Conservation (phyloP, 2,329 filamentous ascomycete genomes). For the Diaporthe ilicicola region DNA sequence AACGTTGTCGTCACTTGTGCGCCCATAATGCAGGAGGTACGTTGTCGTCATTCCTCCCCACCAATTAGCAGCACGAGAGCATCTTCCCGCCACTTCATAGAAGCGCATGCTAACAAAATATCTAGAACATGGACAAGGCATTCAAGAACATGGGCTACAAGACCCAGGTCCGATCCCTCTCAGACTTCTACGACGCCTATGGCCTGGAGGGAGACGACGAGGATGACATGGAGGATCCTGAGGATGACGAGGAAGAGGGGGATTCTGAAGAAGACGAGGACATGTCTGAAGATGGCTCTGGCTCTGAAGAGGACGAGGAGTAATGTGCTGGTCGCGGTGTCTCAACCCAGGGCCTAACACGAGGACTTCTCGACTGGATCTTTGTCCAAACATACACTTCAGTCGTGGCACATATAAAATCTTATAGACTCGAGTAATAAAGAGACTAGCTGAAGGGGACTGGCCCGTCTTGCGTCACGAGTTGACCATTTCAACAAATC, state of each 20-base stretch:
- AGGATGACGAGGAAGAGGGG: slow-evolving; percentile 67
- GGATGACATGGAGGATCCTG: slow-evolving; percentile 65
- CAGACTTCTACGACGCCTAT: slow-evolving; percentile 89
- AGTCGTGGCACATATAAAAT: background rate
- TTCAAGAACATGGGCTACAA: slow-evolving; percentile 82
- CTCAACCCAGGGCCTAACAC: too few relatives aligned
- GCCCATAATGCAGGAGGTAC: slow-evolving; percentile 83
- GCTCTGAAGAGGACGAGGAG: slow-evolving; percentile 42
- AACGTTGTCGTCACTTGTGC: slow-evolving; percentile 92
- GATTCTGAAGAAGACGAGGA: slow-evolving; percentile 63
- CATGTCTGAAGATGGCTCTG: slow-evolving; percentile 47
- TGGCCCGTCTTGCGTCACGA: background rate
- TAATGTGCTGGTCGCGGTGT: background rate
- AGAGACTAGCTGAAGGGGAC: background rate
- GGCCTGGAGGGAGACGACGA: slow-evolving; percentile 73
- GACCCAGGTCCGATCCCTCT: slow-evolving; percentile 76
- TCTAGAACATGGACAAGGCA: slow-evolving; percentile 76
- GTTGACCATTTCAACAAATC: background rate
- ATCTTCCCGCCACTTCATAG: background rate
- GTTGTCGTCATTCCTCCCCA: slow-evolving; percentile 41
- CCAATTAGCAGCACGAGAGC: background rate
- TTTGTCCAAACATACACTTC: background rate
- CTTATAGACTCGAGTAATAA: background rate
- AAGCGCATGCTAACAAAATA: background rate
- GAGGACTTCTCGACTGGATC: background rate